phyloP scores from a whole-genome alignment of 108 stramenopile genomes.

The Cyclotella cryptica region DNA sequence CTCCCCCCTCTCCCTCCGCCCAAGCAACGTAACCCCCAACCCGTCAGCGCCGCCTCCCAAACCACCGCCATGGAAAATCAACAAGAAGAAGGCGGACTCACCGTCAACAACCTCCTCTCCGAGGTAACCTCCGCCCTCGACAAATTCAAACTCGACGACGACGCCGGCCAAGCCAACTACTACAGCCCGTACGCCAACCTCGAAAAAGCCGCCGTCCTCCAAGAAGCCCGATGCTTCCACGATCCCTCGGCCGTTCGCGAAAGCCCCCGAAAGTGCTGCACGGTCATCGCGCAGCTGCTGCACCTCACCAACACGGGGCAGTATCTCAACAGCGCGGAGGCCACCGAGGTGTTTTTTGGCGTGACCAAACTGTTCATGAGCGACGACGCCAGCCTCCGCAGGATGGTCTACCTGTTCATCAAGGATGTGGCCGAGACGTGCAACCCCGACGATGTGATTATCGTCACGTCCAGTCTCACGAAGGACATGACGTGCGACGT shows the following conservation, averaged over 20 bases:
- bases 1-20: too few relatives aligned
- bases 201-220: conserved; percentile 97
- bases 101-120: conserved; percentile 74
- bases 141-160: conserved; percentile 90
- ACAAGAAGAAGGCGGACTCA: conserved; percentile 57
- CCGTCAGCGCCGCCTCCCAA: not conserved
- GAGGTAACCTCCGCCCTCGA: conserved; percentile 87
- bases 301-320: conserved; percentile 89
- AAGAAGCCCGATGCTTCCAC: conserved; percentile 98
- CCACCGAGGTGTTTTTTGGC: conserved; percentile 98
- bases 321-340: conserved; percentile 78
- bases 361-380: conserved; percentile 99
- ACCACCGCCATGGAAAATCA: conserved; percentile 28
- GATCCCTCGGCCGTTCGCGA: conserved; percentile 96
- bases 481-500: conserved; percentile 99
- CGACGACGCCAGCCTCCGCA: conserved; percentile 84
- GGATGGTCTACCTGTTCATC: conserved; percentile 98
- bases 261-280: conserved; percentile 96
- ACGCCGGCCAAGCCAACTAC: conserved; percentile 65
- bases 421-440: conserved; percentile 99
- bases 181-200: conserved; percentile 94
- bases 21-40: too few relatives aligned
- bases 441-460: conserved; percentile 98
- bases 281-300: conserved; percentile 98
- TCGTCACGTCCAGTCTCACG: conserved; percentile 96